Percentiles rank a stretch among this genome's conserved stretches.
phyloP scores from a whole-genome alignment of 208 protist genomes.

The Trypanosoma scelopori region DNA sequence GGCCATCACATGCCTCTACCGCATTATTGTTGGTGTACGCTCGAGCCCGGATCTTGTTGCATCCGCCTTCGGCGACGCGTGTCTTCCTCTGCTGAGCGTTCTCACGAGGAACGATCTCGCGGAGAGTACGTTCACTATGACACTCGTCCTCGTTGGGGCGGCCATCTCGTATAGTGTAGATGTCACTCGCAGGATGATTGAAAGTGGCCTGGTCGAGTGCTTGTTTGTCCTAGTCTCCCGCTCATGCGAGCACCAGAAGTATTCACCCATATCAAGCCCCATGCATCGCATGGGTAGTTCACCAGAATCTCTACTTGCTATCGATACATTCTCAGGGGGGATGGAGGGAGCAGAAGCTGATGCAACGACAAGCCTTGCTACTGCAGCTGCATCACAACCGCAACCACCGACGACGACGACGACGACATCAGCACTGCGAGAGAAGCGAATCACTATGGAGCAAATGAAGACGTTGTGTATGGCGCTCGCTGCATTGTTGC shows the following conservation, averaged over 20 bases:
- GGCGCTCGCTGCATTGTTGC: slow-evolving; percentile 44
- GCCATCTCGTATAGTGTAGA: slow-evolving; percentile 44
- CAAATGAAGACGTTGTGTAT: slow-evolving; percentile 45
- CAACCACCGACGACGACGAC: neutral
- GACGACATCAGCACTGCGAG: slow-evolving; percentile 6
- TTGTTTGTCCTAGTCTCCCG: slow-evolving; percentile 25
- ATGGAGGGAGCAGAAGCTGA: no score
- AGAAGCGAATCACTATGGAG: slow-evolving; percentile 38
- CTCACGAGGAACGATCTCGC: slow-evolving; percentile 35
- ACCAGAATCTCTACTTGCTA: neutral
- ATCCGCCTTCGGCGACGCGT: slow-evolving; percentile 55
- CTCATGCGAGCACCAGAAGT: slow-evolving; percentile 10
- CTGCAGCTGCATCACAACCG: neutral
- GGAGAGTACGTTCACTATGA: slow-evolving; percentile 48
- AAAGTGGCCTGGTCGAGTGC: slow-evolving; percentile 35
- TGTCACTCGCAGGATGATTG: slow-evolving; percentile 42
- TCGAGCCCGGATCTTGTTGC: slow-evolving; percentile 41
- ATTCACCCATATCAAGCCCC: neutral
- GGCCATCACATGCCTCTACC: slow-evolving; percentile 52
- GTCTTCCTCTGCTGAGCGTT: slow-evolving; percentile 35
- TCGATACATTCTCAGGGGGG: neutral
- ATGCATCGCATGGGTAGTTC: neutral
- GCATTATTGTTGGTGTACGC: slow-evolving; percentile 55
- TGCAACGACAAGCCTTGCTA: neutral
- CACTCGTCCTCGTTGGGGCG: slow-evolving; percentile 43